Conservation (phyloP, 2,329 filamentous ascomycete species). For the Thelonectria blattea region DNA sequence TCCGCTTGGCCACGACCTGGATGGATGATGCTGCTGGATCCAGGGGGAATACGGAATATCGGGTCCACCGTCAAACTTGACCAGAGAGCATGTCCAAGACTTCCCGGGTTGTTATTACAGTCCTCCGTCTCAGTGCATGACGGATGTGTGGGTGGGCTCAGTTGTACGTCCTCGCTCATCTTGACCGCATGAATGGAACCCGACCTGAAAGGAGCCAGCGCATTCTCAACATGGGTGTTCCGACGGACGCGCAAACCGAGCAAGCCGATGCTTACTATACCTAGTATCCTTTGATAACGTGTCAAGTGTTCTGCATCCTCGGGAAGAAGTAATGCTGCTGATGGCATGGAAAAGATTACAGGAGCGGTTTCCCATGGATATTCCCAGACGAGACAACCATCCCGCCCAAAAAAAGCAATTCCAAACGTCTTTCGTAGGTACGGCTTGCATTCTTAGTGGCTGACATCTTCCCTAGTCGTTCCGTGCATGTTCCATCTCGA, state of each 20-base stretch:
- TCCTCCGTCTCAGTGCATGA: not conserved
- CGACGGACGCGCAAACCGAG: not conserved
- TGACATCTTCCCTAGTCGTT: not conserved
- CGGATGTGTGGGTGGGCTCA: not conserved
- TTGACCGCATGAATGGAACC: not conserved
- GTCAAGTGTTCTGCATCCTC: not conserved
- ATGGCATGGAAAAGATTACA: not conserved
- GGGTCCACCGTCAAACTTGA: not conserved
- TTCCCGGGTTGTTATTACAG: not conserved
- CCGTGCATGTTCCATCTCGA: not conserved
- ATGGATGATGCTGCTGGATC: not conserved
- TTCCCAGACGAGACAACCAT: not conserved
- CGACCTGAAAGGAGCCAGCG: constrained; percentile 6
- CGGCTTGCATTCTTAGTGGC: not conserved
- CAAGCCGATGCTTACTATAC: not conserved
- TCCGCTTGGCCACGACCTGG: too few relatives aligned
- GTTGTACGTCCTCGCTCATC: not conserved
- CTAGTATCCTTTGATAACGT: not conserved
- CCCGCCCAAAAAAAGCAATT: not conserved
- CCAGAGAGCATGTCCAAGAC: too few relatives aligned
- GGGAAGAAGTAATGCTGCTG: not conserved
- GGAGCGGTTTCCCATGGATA: not conserved
- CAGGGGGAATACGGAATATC: not conserved
- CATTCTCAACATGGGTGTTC: constrained; percentile 1
- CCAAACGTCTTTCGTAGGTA: not conserved